Percentiles rank a stretch among this genome's conserved stretches.
phyloP scores from a whole-genome alignment of 345 rosid genomes.

The Gossypium anomalum region DNA sequence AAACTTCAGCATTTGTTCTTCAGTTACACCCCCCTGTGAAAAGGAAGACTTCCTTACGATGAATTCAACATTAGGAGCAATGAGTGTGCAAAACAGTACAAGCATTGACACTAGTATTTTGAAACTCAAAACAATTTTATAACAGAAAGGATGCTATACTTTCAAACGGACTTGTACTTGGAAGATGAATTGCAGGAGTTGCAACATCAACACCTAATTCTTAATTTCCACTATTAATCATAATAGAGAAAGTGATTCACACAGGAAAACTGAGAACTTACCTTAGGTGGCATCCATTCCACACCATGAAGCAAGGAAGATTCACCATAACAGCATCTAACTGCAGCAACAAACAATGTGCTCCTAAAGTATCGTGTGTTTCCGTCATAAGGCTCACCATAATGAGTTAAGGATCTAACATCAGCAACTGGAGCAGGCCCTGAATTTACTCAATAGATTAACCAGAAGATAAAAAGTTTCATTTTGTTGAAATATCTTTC shows the following conservation, averaged over 20 bases:
- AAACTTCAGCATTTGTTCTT: slow-evolving; percentile 92
- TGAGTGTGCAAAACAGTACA: neutral
- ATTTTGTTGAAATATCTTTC: neutral
- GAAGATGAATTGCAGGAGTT: slow-evolving; percentile 12
- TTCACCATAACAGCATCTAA: slow-evolving; percentile 92
- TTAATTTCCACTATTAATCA: slow-evolving; percentile 12
- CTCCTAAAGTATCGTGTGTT: slow-evolving; percentile 85
- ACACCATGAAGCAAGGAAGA: slow-evolving; percentile 94
- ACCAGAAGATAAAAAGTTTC: neutral
- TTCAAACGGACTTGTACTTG: neutral
- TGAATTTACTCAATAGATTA: slow-evolving; percentile 36
- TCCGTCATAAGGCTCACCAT: slow-evolving; percentile 99
- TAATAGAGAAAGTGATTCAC: neutral
- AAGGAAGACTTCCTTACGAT: slow-evolving; percentile 14
- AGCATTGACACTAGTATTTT: slow-evolving; percentile 11
- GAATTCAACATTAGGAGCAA: neutral
- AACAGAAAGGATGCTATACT: neutral
- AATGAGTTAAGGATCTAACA: slow-evolving; percentile 91
- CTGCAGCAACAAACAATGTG: slow-evolving; percentile 85
- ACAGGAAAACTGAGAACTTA: slow-evolving; percentile 22
- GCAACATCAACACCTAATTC: neutral
- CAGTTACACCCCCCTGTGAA: slow-evolving; percentile 71
- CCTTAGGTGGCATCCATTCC: slow-evolving; percentile 99
- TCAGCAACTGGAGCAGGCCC: slow-evolving; percentile 78
- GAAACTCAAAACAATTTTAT: slow-evolving; percentile 13